These are phyloP conservation scores for Discostella stelligera DNA, from an alignment of 352 stramenopile species.

Conservation along the genomic window DNA sequence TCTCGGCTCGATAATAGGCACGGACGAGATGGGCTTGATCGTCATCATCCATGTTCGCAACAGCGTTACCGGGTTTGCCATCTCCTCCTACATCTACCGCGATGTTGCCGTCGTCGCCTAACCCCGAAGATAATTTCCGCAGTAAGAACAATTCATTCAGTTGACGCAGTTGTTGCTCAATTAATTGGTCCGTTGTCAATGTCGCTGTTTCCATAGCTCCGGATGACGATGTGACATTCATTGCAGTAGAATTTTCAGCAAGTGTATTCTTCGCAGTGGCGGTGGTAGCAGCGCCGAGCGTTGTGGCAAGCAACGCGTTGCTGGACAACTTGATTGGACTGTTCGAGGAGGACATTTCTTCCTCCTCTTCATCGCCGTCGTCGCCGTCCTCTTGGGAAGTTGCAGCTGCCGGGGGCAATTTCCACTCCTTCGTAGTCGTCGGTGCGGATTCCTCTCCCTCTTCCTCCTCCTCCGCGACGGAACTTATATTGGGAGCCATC, in stretches of 20 bases:
- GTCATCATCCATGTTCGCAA: neutral
- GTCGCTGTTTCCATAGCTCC: neutral
- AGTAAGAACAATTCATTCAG: slow-evolving; percentile 48
- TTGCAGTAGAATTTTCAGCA: neutral
- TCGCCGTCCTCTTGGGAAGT: no score
- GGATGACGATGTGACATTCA: neutral
- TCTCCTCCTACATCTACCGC: neutral
- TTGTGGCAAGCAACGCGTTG: no score
- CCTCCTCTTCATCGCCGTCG: neutral
- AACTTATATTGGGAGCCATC: neutral
- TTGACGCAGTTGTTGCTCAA: slow-evolving; percentile 50
- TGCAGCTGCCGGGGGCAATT: no score
- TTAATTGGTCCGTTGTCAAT: slow-evolving; percentile 36
- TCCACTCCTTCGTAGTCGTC: neutral
- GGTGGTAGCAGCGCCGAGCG: no score
- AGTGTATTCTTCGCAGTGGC: neutral
- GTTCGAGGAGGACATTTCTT: neutral
- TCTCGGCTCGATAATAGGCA: slow-evolving; percentile 49
- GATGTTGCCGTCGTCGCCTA: neutral
- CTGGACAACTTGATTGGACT: no score
- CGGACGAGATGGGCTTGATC: slow-evolving; percentile 12
- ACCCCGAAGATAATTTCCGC: neutral
- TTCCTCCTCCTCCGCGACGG: neutral
- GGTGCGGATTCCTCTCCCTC: neutral
- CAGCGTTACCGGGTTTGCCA: slow-evolving; percentile 3